A percentile compares a stretch with the other conserved stretches of the same genome.
Conservation (phyloP, 148 eudicot genomes). For the Pharnaceum exiguum region DNA sequence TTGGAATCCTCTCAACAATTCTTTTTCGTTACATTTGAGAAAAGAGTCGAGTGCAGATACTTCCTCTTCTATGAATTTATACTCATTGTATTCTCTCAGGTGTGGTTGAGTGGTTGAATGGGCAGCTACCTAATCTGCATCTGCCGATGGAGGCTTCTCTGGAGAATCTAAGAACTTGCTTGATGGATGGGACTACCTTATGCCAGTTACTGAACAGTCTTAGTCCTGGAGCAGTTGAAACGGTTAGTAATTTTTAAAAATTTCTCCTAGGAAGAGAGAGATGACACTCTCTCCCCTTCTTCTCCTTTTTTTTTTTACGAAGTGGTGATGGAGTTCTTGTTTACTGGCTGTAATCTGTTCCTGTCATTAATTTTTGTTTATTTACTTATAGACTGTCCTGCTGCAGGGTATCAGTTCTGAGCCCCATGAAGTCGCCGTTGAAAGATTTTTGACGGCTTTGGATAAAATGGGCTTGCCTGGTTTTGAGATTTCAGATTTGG, state of each 20-base stretch:
- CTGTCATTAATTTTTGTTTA: not conserved
- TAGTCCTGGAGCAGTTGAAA: constrained; percentile 64
- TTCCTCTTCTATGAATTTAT: constrained; percentile 1
- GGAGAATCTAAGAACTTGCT: constrained; percentile 52
- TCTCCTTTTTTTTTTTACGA: not conserved
- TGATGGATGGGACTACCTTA: constrained; percentile 66
- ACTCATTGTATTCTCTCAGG: constrained; percentile 14
- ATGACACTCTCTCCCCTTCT: too few relatives aligned
- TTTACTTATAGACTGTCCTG: not conserved
- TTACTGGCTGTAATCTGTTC: not conserved
- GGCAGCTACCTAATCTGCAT: constrained; percentile 47
- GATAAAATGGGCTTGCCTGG: constrained; percentile 67
- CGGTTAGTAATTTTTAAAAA: constrained; percentile 10
- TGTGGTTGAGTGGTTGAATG: constrained; percentile 67
- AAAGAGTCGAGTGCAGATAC: not conserved
- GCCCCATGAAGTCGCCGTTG: constrained; percentile 32
- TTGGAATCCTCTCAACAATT: too few relatives aligned
- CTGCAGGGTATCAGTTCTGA: constrained; percentile 44
- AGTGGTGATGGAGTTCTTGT: not conserved
- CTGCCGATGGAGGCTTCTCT: constrained; percentile 69
- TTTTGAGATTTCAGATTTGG: constrained; percentile 59
- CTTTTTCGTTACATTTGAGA: too few relatives aligned
- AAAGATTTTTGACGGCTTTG: constrained; percentile 61
- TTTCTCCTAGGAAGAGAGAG: not conserved
- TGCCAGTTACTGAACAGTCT: constrained; percentile 62